phyloP scores from a whole-genome alignment of 192 early-diverging fungal species.

The Backusella mclennaniae region DNA sequence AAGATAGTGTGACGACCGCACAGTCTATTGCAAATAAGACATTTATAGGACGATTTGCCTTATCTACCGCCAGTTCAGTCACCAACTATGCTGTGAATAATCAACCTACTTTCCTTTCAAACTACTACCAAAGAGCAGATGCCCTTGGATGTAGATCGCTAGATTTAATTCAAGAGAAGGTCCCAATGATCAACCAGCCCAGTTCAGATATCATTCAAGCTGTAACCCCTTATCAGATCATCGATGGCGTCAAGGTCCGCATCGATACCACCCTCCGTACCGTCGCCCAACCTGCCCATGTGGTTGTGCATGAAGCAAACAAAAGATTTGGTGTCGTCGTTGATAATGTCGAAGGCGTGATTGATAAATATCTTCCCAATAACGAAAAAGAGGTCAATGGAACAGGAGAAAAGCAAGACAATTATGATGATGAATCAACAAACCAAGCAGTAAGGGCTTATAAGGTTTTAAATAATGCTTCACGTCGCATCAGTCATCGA shows the following conservation, averaged over 20 bases:
- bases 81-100: conserved; percentile 17
- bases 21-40: conserved; percentile 26
- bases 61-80: conserved; percentile 26
- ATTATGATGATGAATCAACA: conserved; percentile 6
- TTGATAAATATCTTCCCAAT: conserved; percentile 40
- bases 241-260: conserved; percentile 31
- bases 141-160: conserved; percentile 60
- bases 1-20: conserved; percentile 30
- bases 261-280: conserved; percentile 19
- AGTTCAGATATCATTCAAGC: conserved; percentile 59
- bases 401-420: background rate
- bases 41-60: conserved; percentile 27
- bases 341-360: conserved; percentile 48
- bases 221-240: conserved; percentile 53
- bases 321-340: conserved; percentile 38
- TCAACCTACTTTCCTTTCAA: conserved; percentile 17
- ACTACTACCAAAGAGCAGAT: conserved; percentile 46
- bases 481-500: conserved; percentile 34
- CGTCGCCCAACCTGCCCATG: conserved; percentile 40
- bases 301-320: conserved; percentile 44
- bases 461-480: conserved; percentile 20
- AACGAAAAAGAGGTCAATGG: background rate
- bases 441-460: conserved; percentile 36
- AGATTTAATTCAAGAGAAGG: conserved; percentile 54
- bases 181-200: conserved; percentile 63